Evolutionary conservation across 2,329 filamentous ascomycete species (phyloP), one percentile per base, ranked within the genome.

Genomic region (Rhinocladiella mackenziei): DNA sequence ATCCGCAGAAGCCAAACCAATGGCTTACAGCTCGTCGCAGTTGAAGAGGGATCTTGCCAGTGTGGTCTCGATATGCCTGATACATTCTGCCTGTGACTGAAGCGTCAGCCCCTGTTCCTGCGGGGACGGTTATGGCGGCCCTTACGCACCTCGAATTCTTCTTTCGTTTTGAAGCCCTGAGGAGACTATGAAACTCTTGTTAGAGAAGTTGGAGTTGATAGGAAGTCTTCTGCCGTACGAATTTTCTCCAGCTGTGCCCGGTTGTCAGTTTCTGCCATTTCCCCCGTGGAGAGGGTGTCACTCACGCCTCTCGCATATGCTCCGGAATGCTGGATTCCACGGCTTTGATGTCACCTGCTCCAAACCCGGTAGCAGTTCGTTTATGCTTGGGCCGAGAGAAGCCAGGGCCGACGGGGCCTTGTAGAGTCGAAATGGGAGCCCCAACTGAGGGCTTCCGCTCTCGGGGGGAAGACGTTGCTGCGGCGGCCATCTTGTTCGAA

Each of bases 31-130:
- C 69, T 98, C 92, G 72, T 98, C 89, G 69, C 92, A 98, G 69
- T 98, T 98, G 78, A 91, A 97, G 65, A 98, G 80, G 61, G 89
- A 96, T 50, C 92, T 86, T 51, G 92, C 92, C 50, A 98, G 77
- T 2, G 89, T 95, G 2, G 92, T 97, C 70, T 98, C 92, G 61
- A 98, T 86, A 73, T 98, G 92, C 55, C 84, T 83, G 54, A 98
- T 88, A 45, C 94, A 77, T 62, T 95, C 89, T 64, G 73, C 80
- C 73, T 92, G 74, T 15, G 19, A 15, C 32, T 40, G 39, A 44
- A 52, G 29, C 23, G n/a, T 44, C 32, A 43, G n/a, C 3, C 8
- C 23, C 56, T n/a, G 9, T 22, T 28, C 45, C 25, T 9, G 14
- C 3, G 13, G 17, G 4, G 15, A 18, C 11, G 18, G 5, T 29